Evolutionary conservation across 2,329 filamentous ascomycete species (phyloP).

Genomic region (Exophiala aquamarina): DNA sequence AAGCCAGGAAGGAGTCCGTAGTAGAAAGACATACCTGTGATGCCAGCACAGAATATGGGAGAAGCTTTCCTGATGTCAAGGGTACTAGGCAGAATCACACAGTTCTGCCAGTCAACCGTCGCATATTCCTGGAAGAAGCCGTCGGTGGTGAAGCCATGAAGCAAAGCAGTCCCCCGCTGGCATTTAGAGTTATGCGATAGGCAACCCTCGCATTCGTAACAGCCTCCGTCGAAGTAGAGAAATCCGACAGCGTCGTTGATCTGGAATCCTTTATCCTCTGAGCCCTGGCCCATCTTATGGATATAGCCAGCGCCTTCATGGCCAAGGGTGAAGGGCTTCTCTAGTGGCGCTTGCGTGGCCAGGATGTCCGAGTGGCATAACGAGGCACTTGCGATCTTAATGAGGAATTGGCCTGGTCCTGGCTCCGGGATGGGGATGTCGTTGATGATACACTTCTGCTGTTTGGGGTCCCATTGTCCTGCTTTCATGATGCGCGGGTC

Average conservation of each 20-base stretch:
- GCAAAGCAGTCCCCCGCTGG: constrained; percentile 38
- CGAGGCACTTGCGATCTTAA: constrained; percentile 40
- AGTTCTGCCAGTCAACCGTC: constrained; percentile 47
- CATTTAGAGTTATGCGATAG: constrained; percentile 24
- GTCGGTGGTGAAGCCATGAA: constrained; percentile 44
- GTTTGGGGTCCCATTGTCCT: constrained; percentile 14
- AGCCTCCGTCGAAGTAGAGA: constrained; percentile 47
- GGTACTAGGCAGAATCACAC: constrained; percentile 39
- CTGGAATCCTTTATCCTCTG: constrained; percentile 41
- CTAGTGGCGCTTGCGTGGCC: not conserved
- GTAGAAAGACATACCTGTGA: constrained; percentile 38
- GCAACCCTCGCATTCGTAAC: constrained; percentile 48
- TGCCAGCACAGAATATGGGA: constrained; percentile 52
- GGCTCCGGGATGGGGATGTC: constrained; percentile 46
- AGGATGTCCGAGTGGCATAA: constrained; percentile 43
- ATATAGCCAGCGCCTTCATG: constrained; percentile 51
- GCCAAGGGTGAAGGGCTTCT: constrained; percentile 37
- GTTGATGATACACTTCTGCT: constrained; percentile 38
- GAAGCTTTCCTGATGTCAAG: constrained; percentile 37
- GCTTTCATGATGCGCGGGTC: constrained; percentile 6
- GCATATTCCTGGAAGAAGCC: constrained; percentile 52
- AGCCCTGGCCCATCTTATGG: constrained; percentile 37
- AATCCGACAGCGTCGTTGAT: constrained; percentile 48
- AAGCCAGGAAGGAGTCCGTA: not conserved
- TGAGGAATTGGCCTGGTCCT: constrained; percentile 41